Evolutionary conservation across 2,329 filamentous ascomycete species (phyloP), one percentile per base, ranked within the genome.

Genomic region (Gaeumannomyces sp.): DNA sequence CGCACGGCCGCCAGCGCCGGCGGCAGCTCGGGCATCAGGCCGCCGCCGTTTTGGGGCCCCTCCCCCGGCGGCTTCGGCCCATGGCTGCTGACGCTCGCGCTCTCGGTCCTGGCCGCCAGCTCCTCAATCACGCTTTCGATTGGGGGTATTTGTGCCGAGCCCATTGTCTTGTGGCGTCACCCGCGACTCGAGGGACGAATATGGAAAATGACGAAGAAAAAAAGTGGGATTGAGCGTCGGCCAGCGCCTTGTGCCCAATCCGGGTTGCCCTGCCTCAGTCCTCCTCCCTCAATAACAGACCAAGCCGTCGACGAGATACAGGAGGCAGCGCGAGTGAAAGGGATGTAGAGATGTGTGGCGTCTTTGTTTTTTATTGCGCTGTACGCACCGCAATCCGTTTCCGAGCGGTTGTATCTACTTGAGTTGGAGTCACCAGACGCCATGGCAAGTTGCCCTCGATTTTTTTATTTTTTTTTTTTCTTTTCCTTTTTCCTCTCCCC

Each of bases 21-120:
- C 3, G 83, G 81, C 29, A 85, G 78, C 63, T 77, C 75, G 0
- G 82, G 81, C 59, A 22, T 35, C 31, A 35, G 45, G 19, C 57
- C 14, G 31, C 72, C 69, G 6, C 60, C 64, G 38, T 31, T 71
- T 66, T 13, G 56, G 25, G 38, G 1, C 58, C 25, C 45, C n/a
- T 60, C 59, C 57, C 29, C 27, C 19, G 57, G 5, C 3, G 27
- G 13, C 60, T 16, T 27, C 5, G 28, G 33, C 33, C 31, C 29
- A 13, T n/a, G 16, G 19, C 56, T 4, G 38, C 25, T 53, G 25
- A 56, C 67, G 25, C 31, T 50, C 25, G 33, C 29, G 16, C 45
- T 53, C 45, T 53, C 45, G 1, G 60, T 25, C 38, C 50, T 62
- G 35, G 38, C 50, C 14, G 64, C 68, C 59, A 66, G 64, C 28